These are phyloP conservation scores for Ustilago bromivora DNA, from an alignment of 1,284 basidiomycete genomes.

Conservation along the genomic window DNA sequence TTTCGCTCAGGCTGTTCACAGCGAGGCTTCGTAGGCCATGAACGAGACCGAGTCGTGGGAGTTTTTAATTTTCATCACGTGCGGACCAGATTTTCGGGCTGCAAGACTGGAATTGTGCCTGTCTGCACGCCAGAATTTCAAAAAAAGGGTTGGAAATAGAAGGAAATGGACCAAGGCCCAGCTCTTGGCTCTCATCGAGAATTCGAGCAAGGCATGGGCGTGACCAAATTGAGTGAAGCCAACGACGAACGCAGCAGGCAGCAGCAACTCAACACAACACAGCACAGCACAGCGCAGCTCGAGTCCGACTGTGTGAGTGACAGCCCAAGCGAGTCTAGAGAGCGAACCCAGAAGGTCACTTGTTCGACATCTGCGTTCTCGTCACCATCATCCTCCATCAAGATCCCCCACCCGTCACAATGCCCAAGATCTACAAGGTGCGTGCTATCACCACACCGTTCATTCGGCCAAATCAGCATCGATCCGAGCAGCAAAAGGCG, in stretches of 20 bases:
- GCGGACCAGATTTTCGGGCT: not conserved
- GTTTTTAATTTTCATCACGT: not conserved
- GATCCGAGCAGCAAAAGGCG: constrained; percentile 15
- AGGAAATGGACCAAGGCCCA: not conserved
- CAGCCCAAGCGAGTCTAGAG: constrained; percentile 16
- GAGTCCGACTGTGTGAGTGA: constrained; percentile 1
- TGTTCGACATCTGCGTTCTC: constrained; percentile 34
- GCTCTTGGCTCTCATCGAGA: not conserved
- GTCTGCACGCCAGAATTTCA: not conserved
- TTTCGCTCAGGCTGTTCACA: not conserved
- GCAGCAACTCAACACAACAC: too few relatives aligned
- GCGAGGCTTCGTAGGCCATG: not conserved
- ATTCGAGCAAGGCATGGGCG: not conserved
- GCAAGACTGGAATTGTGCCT: not conserved
- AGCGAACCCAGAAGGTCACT: constrained; percentile 19
- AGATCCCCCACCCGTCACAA: constrained; percentile 55
- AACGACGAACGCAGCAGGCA: not conserved
- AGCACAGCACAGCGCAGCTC: not conserved
- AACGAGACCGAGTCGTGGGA: constrained; percentile 1
- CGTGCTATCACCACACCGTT: constrained; percentile 11
- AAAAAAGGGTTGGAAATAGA: not conserved
- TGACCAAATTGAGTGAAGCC: constrained; percentile 1
- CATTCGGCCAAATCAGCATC: constrained; percentile 1
- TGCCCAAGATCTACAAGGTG: constrained; percentile 69
- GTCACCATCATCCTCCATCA: constrained; percentile 54